A percentile compares a stretch with the other conserved stretches of the same genome.
Conservation (phyloP, 495 filamentous ascomycete genomes). For the Xylaria telfairii region DNA sequence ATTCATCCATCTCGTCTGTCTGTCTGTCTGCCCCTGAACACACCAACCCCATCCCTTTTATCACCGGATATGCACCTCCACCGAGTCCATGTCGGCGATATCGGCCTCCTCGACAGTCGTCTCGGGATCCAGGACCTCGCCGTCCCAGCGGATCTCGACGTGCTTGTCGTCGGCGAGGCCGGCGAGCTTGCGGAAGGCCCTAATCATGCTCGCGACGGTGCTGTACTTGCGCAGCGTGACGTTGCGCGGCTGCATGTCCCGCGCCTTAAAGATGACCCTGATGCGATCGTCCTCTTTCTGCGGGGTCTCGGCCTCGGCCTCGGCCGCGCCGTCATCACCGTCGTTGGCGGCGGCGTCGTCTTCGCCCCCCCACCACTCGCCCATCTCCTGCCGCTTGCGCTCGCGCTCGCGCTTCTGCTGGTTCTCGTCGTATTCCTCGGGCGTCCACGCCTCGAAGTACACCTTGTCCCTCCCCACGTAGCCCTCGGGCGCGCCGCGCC, state of each 20-base stretch:
- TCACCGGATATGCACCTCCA: slow-evolving; percentile 75
- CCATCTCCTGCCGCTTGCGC: slow-evolving; percentile 34
- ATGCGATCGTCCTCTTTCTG: slow-evolving; percentile 48
- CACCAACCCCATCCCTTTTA: neutral
- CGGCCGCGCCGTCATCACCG: neutral
- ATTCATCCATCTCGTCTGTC: neutral
- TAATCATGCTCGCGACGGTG: slow-evolving; percentile 43
- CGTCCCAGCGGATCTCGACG: slow-evolving; percentile 78
- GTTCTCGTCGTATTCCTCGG: slow-evolving; percentile 60
- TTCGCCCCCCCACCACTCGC: slow-evolving; percentile 33
- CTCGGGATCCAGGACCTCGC: slow-evolving; percentile 70
- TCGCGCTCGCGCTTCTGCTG: slow-evolving; percentile 47
- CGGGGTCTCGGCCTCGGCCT: slow-evolving; percentile 17
- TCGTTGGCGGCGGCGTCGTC: slow-evolving; percentile 5
- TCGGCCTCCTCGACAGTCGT: slow-evolving; percentile 72
- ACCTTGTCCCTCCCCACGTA: slow-evolving; percentile 52
- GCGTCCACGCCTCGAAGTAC: slow-evolving; percentile 76
- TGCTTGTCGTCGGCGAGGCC: slow-evolving; percentile 49
- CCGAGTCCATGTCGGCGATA: slow-evolving; percentile 74
- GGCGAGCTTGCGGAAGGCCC: slow-evolving; percentile 45
- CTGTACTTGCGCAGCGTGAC: slow-evolving; percentile 46
- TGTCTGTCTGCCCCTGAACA: neutral
- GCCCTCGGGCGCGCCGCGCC: slow-evolving; percentile 31
- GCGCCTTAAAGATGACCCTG: slow-evolving; percentile 60
- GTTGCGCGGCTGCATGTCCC: slow-evolving; percentile 46